Evolutionary conservation across 345 rosid species (phyloP), one percentile per base, ranked within the genome.

Genomic region (Anacardium occidentale): DNA sequence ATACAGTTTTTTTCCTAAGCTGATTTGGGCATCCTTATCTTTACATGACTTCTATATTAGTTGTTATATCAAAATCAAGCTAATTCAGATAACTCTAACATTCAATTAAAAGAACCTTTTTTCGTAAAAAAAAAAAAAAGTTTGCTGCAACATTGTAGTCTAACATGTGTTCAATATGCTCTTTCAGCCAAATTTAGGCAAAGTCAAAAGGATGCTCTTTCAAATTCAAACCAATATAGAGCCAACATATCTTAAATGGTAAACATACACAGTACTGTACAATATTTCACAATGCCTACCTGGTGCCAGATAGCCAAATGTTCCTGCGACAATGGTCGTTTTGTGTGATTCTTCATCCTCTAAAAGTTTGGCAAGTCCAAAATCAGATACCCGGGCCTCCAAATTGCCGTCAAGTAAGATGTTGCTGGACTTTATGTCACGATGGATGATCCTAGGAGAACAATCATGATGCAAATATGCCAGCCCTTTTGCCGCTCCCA

Each of bases 241-340:
- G 40, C 20, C 67, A 51, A 24, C 24, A 52, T 53, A 52, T 75
- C 25, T 40, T 5, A 29, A 59, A 71, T 72, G 32, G 42, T 56
- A 72, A 45, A 50, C 20, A 37, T 37, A 18, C 52, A 75, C 45
- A 53, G 59, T 15, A 20, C 22, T 15, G 52, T 62, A 62, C 44
- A 21, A 26, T 40, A 29, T 15, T 47, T 58, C 26, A 66, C 40
- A 63, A 21, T 64, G 63, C 88, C 76, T 82, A 95, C 99, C 99
- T 72, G 99, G 99, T 77, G 99, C 99, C 74, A 95, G 77, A 82
- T 95, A 95, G 73, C 99, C 99, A 80, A 95, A 95, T 70, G 99
- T 95, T 73, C 99, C 99, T 11, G 98, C 99, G 81, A 95, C 99
- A 78, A 93, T 89, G 74, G 99, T 95, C 48, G 99, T 95, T 59